Evolutionary conservation across 805 yeast species (phyloP).

Genomic region (Millerozyma acaciae): DNA sequence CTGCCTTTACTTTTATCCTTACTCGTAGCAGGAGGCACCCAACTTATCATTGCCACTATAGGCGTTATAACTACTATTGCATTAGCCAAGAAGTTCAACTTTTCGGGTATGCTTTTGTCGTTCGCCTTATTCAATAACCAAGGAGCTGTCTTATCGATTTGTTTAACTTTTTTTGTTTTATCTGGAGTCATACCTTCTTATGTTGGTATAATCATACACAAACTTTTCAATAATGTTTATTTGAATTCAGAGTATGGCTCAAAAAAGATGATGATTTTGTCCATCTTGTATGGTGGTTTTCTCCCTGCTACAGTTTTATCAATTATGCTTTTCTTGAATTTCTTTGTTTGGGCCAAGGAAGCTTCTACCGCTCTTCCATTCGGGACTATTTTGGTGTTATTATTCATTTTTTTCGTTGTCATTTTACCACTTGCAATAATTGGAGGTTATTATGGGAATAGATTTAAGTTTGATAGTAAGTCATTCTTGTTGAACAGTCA

Average conservation of each 20-base stretch:
- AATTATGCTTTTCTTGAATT: conserved; percentile 54
- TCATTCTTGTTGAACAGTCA: conserved; percentile 14
- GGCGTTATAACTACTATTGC: conserved; percentile 57
- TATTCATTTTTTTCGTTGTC: conserved; percentile 57
- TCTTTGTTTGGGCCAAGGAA: conserved; percentile 71
- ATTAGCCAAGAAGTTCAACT: conserved; percentile 25
- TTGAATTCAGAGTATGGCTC: conserved; percentile 21
- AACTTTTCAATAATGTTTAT: conserved; percentile 44
- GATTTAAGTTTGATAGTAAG: conserved; percentile 17
- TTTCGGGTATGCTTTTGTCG: conserved; percentile 28
- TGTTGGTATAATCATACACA: conserved; percentile 60
- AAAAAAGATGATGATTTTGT: conserved; percentile 14
- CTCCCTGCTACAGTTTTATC: conserved; percentile 48
- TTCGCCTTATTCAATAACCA: conserved; percentile 61
- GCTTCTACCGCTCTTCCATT: conserved; percentile 77
- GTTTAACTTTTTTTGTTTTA: conserved; percentile 55
- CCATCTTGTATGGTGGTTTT: conserved; percentile 31
- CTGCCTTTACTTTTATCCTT: conserved; percentile 49
- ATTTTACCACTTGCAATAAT: conserved; percentile 71
- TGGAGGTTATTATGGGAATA: conserved; percentile 61
- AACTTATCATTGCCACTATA: conserved; percentile 59
- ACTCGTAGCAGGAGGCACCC: conserved; percentile 70
- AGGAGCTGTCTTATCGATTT: conserved; percentile 62
- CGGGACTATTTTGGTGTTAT: conserved; percentile 60
- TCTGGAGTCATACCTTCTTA: conserved; percentile 78